These are phyloP conservation scores for Trichaptum fuscoviolaceum DNA, from an alignment of 768 basidiomycete species.

Conservation along the genomic window DNA sequence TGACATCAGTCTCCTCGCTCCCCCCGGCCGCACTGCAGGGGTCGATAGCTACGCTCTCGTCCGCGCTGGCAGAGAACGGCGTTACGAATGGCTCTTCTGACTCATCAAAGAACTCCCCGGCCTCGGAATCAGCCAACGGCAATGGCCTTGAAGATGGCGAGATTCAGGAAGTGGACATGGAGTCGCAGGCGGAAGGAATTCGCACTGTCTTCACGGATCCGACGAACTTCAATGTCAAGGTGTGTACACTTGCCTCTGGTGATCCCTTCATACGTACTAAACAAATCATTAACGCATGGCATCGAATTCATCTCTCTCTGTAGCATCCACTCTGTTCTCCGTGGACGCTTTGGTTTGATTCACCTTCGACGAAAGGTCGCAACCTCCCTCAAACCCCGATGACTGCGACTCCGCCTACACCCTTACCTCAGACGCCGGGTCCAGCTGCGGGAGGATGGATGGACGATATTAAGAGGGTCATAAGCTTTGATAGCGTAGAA, in stretches of 20 bases:
- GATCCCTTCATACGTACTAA: neutral
- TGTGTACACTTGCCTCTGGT: conserved; percentile 22
- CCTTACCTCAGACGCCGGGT: conserved; percentile 67
- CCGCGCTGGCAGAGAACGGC: conserved; percentile 62
- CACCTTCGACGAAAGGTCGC: conserved; percentile 84
- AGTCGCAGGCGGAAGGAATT: conserved; percentile 75
- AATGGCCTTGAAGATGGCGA: conserved; percentile 65
- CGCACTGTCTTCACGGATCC: conserved; percentile 93
- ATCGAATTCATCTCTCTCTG: neutral
- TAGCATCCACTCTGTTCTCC: conserved; percentile 92
- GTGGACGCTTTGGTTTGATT: conserved; percentile 99
- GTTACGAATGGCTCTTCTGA: conserved; percentile 19
- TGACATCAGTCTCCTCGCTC: conserved; percentile 41
- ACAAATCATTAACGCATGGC: neutral
- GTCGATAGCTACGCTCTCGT: conserved; percentile 70
- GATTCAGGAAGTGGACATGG: conserved; percentile 83
- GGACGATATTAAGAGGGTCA: conserved; percentile 97
- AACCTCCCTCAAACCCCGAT: conserved; percentile 82
- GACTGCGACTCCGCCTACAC: conserved; percentile 72
- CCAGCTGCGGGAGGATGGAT: conserved; percentile 83
- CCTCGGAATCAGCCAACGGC: conserved; percentile 27
- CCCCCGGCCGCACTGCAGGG: conserved; percentile 68
- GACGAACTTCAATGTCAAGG: conserved; percentile 95
- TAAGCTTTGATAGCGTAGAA: conserved; percentile 94
- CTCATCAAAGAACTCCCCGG: conserved; percentile 24